Base-by-base conservation (phyloP, 2,329 filamentous ascomycete genomes). In the Pseudogymnoascus sp. region DNA sequence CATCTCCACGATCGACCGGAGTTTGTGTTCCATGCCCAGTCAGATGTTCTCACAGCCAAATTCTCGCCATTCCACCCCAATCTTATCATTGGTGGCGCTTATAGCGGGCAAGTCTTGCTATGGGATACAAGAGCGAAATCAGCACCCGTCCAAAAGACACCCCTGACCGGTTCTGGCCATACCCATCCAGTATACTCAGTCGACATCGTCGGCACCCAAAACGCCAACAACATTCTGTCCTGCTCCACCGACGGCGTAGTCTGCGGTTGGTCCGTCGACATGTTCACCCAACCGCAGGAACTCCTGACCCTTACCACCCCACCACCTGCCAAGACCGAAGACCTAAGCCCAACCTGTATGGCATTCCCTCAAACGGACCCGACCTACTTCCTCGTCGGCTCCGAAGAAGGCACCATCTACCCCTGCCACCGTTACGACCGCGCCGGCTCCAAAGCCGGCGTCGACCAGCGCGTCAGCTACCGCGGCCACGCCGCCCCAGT, bases 61-160 rank as follows among this genome's bases (percentile, higher is more conserved):
- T 99, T 99, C 77, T 97, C 95, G n/a, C 95, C 95, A 0, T 97
- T 97, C 74, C 95, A 99, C 74, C 93, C 93, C 4, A 97, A 96
- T 69, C 82, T 99, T 62, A 96, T 99, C 71, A 87, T 99, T 66
- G 95, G 95, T 66, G 96, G 96, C 60, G 93, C 93, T 36, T 99
- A 99, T 78, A 96, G 91, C 65, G 95, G 95, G 6, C 96, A 99
- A 76, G 91, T 99, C 15, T 84, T 97, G 57, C 83, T 99, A 17
- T 99, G 95, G 95, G 96, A 99, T 73, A 99, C 92, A 10, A 88
- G 95, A 67, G 90, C 91, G 62, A 91, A 90, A 71, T 90, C 92
- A 17, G 87, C 88, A 17, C 93, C 96, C 0, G 92, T 97, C 5
- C 93, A 97, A 71, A 97, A 96, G 78, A 99, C 95, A 1, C 95